Percentiles rank a stretch among this genome's conserved stretches.
Evolutionary conservation across 179 eudicot species (phyloP).

Genomic region (Carnegiea gigantea): DNA sequence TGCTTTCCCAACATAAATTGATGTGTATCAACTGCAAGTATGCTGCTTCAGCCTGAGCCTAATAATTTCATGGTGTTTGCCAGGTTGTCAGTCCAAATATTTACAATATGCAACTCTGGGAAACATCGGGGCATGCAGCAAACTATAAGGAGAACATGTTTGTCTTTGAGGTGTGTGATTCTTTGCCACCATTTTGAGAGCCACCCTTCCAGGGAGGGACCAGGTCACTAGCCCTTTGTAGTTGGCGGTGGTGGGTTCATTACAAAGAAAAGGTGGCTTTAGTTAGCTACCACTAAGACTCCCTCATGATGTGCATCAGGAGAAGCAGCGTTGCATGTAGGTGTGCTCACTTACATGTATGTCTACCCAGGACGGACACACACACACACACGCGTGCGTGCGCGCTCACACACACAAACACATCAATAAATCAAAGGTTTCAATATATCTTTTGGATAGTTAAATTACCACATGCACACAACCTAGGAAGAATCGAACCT

Average conservation of each 20-base stretch:
- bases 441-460: too few relatives aligned
- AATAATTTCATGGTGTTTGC: conserved; percentile 1
- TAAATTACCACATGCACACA: too few relatives aligned
- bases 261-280: background rate
- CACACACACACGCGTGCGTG: too few relatives aligned
- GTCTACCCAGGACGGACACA: too few relatives aligned
- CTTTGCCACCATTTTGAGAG: background rate
- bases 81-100: conserved; percentile 90
- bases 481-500: too few relatives aligned
- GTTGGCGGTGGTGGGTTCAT: background rate
- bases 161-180: conserved; percentile 69
- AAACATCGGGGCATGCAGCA: conserved; percentile 96
- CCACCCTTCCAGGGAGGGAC: too few relatives aligned
- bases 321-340: too few relatives aligned
- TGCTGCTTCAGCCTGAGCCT: conserved; percentile 3
- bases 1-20: background rate
- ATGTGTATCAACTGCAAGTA: background rate
- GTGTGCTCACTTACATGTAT: too few relatives aligned
- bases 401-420: too few relatives aligned
- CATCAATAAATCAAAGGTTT: too few relatives aligned
- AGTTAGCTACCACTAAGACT: background rate
- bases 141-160: conserved; percentile 96
- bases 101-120: conserved; percentile 95
- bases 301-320: too few relatives aligned
- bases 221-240: background rate